Percentiles rank a stretch among this genome's conserved stretches.
phyloP scores from a whole-genome alignment of 2,329 filamentous ascomycete genomes.

The Ophiostoma fasciatum region DNA sequence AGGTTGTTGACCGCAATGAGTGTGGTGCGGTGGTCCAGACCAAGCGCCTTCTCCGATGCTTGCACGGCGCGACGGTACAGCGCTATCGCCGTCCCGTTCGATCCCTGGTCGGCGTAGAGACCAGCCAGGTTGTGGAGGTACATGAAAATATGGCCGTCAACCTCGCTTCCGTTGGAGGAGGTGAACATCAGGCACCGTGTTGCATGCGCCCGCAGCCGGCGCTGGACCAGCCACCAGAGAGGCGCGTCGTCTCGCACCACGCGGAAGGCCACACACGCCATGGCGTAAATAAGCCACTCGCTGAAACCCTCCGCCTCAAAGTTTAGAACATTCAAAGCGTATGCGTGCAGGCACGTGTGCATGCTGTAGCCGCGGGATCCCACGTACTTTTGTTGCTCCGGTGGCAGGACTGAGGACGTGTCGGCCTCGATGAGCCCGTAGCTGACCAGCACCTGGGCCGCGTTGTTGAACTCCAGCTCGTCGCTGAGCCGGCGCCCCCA shows the following conservation, averaged over 20 bases:
- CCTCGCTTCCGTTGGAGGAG: too few species aligned
- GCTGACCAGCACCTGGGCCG: constrained; percentile 17
- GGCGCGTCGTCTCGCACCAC: not conserved
- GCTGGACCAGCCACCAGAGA: too few species aligned
- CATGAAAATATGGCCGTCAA: too few species aligned
- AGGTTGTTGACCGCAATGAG: not conserved
- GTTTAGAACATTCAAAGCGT: not conserved
- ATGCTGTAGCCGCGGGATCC: not conserved
- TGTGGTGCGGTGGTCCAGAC: not conserved
- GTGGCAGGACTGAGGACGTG: constrained; percentile 2
- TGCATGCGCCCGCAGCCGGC: not conserved
- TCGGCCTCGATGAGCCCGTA: constrained; percentile 17
- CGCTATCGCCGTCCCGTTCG: too few species aligned
- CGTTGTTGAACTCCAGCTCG: constrained; percentile 14
- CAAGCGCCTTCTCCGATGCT: not conserved
- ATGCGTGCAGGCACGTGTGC: not conserved
- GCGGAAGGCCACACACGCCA: not conserved
- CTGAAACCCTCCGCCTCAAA: not conserved
- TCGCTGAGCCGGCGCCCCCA: constrained; percentile 15
- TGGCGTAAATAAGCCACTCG: not conserved
- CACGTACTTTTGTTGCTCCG: not conserved
- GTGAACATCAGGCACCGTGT: not conserved
- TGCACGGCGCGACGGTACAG: too few species aligned
- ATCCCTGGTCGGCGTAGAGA: too few species aligned
- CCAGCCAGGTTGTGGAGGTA: too few species aligned